Base-by-base conservation (phyloP, 1,139 yeast species). In the Candida smagusa region DNA sequence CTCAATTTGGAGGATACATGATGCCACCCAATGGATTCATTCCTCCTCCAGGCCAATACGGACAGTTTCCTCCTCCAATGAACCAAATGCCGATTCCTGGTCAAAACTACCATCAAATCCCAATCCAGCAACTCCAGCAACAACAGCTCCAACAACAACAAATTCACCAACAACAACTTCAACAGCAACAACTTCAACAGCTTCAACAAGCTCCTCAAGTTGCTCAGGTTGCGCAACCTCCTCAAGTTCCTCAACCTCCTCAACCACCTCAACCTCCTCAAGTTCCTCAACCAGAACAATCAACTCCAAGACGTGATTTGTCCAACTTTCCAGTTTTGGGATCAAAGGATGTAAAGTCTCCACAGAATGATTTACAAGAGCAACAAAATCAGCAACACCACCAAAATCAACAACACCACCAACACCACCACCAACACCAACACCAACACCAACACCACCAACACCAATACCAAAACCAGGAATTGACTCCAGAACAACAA, bases 251-350 rank as follows among this genome's bases (percentile, higher is more conserved):
- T 22, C 47, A 22, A n/a, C 33, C 22, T 22, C 66, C 54, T 46
- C 44, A 7, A 28, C 35, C 45, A 28, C 39, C 31, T 9, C 42
- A 42, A 32, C 50, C 44, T 34, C 56, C 44, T 30, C 46, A 35
- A n/a, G 44, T 28, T 23, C 47, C 32, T 24, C 53, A 41, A 22
- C 57, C 43, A 34, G 45, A 39, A 23, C 48, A 46, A 24, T 47
- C 31, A 54, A 33, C 34, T 7, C 33, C 39, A 21, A 61, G 57
- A 43, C 69, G 63, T 4, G 75, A 74, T 45, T 58, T 68, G 39
- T 65, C 76, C 7, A 73, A 72, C 39, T 74, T 74, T 50, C 80
- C 80, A 3, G 74, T 72, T 11, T 63, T 74, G 42, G 79, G 79
- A 0, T 58, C 77, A 7, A 73, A 69, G 48, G 68, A 56, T 21